Base-by-base conservation (phyloP, 2,329 filamentous ascomycete species). In the Fusarium sp. region DNA sequence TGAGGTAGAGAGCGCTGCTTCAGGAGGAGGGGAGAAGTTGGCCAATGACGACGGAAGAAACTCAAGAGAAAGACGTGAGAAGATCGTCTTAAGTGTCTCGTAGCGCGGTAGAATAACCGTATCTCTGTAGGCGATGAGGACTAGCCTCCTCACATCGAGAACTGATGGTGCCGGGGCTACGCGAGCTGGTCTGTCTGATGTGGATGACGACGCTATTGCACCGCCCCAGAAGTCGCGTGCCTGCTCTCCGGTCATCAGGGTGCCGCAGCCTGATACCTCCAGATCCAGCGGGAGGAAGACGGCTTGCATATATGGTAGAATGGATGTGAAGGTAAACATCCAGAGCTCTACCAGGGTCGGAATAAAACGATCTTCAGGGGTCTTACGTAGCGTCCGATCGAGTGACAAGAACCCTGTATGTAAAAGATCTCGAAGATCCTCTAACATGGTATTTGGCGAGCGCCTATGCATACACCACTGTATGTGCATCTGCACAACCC, bases 261-360 rank as follows among this genome's bases (percentile, higher is more conserved):
- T 85, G 17, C 96, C 96, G 46, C 88, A 87, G 7, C 95, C 96
- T 54, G 93, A 91, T 77, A 99, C 97, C 77, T 99, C 96, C 13
- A 97, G 87, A 75, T 99, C 96, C 2, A 99, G 83, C 0, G 95
- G 96, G 3, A 99, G 83, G 76, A 99, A 98, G 1, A 98, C 95
- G 2, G 95, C 94, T 81, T 98, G 95, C 74, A 99, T 90, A 76
- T 97, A 98, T 0, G 96, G 96, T 7, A 98, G 81, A 38, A 98
- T 93, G 8, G 89, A 92, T 4, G 94, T 95, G 75, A 98, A 98
- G 0, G 96, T 95, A 46, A 96, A 90, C 62, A 97, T 88, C 96
- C 96, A 99, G 76, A 98, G 90, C 77, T 97, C 94, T 4, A 98
- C 95, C 1, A 99, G 85, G 58, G 94, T 90, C 0, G 94, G 93